These are phyloP conservation scores for Lachnellula cervina DNA, from an alignment of 2,329 filamentous ascomycete genomes.

Conservation along the genomic window DNA sequence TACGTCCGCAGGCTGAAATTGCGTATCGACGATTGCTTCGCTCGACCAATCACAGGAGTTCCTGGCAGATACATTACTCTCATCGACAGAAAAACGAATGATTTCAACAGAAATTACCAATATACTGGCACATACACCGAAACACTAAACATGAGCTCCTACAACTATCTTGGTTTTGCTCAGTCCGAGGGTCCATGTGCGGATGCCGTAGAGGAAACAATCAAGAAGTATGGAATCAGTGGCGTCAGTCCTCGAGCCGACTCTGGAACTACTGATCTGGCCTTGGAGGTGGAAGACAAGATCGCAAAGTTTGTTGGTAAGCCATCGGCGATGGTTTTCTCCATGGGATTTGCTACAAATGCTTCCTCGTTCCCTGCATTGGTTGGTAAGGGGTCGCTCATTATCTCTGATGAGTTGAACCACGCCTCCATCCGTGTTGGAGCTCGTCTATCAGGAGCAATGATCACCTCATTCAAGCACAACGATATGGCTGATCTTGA, in stretches of 20 bases:
- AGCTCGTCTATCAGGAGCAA: slow-evolving; percentile 86
- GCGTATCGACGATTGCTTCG: slow-evolving; percentile 95
- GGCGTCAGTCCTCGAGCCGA: slow-evolving; percentile 78
- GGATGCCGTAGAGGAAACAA: slow-evolving; percentile 80
- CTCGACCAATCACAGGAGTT: slow-evolving; percentile 85
- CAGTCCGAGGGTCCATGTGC: slow-evolving; percentile 96
- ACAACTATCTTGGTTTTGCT: slow-evolving; percentile 98
- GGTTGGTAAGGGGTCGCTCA: slow-evolving; percentile 85
- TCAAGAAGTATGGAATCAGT: slow-evolving; percentile 81
- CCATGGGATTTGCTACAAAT: slow-evolving; percentile 98
- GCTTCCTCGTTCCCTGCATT: slow-evolving; percentile 87
- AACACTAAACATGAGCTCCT: slow-evolving; percentile 97
- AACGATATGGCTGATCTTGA: slow-evolving; percentile 92
- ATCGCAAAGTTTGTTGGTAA: slow-evolving; percentile 92
- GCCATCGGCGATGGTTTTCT: slow-evolving; percentile 92
- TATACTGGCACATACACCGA: slow-evolving; percentile 88
- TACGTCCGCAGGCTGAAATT: slow-evolving; percentile 90
- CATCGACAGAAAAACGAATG: slow-evolving; percentile 82
- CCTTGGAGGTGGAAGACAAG: slow-evolving; percentile 82
- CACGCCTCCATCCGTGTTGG: slow-evolving; percentile 97
- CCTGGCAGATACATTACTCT: slow-evolving; percentile 91
- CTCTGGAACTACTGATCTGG: slow-evolving; percentile 80
- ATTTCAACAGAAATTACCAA: slow-evolving; percentile 87
- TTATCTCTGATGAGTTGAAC: slow-evolving; percentile 96
- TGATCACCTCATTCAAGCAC: slow-evolving; percentile 96